Base-by-base conservation (phyloP, 2,329 filamentous ascomycete genomes). In the Aspergillus brunneoviolaceus region DNA sequence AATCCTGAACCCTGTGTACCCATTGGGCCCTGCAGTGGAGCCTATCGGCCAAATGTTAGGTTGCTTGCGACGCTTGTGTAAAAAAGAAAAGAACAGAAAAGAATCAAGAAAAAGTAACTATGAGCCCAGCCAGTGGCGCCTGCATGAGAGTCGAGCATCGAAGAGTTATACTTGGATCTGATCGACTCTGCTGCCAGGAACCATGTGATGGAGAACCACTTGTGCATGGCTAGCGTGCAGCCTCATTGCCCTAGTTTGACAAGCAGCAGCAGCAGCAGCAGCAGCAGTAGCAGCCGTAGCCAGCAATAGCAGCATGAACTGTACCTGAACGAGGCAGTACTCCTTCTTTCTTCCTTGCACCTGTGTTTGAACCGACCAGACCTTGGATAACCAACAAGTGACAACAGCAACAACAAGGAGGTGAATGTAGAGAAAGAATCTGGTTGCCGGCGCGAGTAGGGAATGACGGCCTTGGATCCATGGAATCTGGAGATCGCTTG, bases 391-490 rank as follows among this genome's bases (percentile, higher is more conserved):
- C 6, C 16, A 45, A 6, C n/a, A 45, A 45, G 27, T 45, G 12
- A n/a, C 14, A 45, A 5, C 5, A 45, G 12, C 19, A 23, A 5
- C 14, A 45, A 21, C 19, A 23, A 23, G 27, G 42, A 49, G 25
- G n/a, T 55, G 53, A 55, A 55, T 55, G 53, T 23, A 49, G 53
- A 47, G 33, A 16, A 55, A 23, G 53, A 55, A 55, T 55, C 11
- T 21, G 53, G 53, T 55, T 55, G 53, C 53, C 53, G 23, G 42
- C 31, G 42, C 12, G 42, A 31, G 25, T 19, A 9, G 23, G 21
- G 53, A 55, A 55, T 55, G 53, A 55, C 53, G 42, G 53, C 33
- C 33, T 47, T 7, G 14, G 19, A 49, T 11, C 53, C 42, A 49
- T 25, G 53, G 45, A 47, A 47, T 47, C 39, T 42, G 49, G 25